Evolutionary conservation across 495 filamentous ascomycete genomes (phyloP), one percentile per base, ranked within the genome.

Genomic region (Filosporella fistucella): DNA sequence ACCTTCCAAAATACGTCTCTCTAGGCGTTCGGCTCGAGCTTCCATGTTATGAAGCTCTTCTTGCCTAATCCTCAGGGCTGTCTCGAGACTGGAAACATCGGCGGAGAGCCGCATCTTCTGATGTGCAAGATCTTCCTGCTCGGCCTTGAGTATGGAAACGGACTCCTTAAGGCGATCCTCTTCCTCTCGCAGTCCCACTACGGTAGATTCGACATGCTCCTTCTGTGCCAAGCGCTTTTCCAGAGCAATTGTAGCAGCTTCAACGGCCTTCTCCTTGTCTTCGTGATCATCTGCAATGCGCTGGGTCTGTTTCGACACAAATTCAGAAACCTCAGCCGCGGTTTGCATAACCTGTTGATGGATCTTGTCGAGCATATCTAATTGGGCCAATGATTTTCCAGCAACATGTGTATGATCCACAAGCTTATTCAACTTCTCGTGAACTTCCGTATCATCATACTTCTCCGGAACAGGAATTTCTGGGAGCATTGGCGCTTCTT

Each of bases 31-130:
- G 9, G 90, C 91, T 39, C 89, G 82, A 8, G 78, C 76, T 60
- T 96, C 89, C 83, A 98, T 94, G 20, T 81, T 73, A 32, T 88
- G 77, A 45, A 97, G 82, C 62, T 98, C 93, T 61, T 96, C 91
- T 20, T 87, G 84, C 12, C 93, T 84, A 46, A 97, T 77, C 13
- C 84, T 79, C 2, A 96, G 76, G 3, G 91, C 91, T 17, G 88
- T 96, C 57, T 96, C 88, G 0, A 97, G 72, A 13, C 83, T 83
- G 17, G 90, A 88, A 3, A 96, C 77, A 51, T 98, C 90, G 28
- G 86, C 88, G 12, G 78, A 77, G 18, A 96, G 72, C 34, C 82
- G 80, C 12, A 78, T 72, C 68, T 89, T 96, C 54, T 91, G 84
- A 35, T 77, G 68, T 14, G 65, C 64, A 24, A 97, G 69, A 17